A percentile compares a stretch with the other conserved stretches of the same genome.
Evolutionary conservation across 805 yeast genomes (phyloP).

Genomic region (Yarrowia sp.): DNA sequence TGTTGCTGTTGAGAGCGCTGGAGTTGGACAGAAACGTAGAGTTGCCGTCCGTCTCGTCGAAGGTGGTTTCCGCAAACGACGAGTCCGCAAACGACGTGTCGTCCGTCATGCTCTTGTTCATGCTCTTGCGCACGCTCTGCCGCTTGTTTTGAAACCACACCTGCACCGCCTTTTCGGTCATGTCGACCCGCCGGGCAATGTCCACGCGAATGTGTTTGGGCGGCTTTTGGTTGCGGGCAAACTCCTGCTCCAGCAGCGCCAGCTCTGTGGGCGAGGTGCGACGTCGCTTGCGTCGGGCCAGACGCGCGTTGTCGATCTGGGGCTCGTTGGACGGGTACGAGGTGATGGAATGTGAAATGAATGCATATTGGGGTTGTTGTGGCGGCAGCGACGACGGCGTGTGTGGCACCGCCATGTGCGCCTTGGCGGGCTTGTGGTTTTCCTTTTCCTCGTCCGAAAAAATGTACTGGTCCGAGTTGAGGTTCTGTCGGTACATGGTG

Average conservation of each 20-base stretch:
- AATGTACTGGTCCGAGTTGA: conserved; percentile 24
- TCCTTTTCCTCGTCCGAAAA: conserved; percentile 23
- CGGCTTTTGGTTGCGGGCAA: conserved; percentile 74
- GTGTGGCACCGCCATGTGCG: not conserved
- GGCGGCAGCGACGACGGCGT: not conserved
- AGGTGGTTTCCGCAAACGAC: not conserved
- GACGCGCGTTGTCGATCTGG: conserved; percentile 79
- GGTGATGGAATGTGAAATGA: conserved; percentile 88
- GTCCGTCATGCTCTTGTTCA: conserved; percentile 24
- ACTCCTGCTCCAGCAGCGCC: conserved; percentile 75
- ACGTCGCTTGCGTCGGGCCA: conserved; percentile 91
- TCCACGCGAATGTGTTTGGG: conserved; percentile 68
- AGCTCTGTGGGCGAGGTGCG: conserved; percentile 90
- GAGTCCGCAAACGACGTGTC: conserved; percentile 24
- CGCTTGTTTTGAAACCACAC: conserved; percentile 98
- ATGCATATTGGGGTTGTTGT: conserved; percentile 47
- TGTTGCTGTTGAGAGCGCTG: not conserved
- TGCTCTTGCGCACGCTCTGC: conserved; percentile 54
- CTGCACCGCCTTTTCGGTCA: conserved; percentile 98
- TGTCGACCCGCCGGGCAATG: conserved; percentile 75
- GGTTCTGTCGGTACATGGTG: conserved; percentile 25
- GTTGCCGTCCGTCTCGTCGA: not conserved
- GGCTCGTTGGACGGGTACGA: conserved; percentile 78
- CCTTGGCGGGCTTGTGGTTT: not conserved
- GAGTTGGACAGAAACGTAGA: not conserved